Base-by-base conservation (phyloP, 306 rosid species). In the Quercus glauca region DNA sequence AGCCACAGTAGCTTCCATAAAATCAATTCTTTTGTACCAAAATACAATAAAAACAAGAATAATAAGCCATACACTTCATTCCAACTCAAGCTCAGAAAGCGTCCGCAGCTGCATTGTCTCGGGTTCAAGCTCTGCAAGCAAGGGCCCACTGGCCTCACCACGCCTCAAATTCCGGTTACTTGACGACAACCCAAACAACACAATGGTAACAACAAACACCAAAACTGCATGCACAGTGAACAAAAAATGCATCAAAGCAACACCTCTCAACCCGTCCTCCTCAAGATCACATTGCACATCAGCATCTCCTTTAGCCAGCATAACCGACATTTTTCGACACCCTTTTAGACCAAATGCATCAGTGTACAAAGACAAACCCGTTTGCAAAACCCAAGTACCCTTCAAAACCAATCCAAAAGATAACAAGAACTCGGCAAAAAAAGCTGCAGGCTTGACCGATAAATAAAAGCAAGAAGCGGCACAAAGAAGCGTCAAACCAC, bases 331-430 rank as follows among this genome's bases (percentile, higher is more conserved):
- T 81, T 83, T 85, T 63, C 63, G 61, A 85, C 98, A 94, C 75
- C 97, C 99, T 78, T 90, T 87, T 59, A 92, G 45, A 6, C 84
- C 89, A 86, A 91, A 92, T 19, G 77, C 79, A 85, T 94, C 91
- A 19, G 97, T 89, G 35, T 90, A 91, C 83, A 94, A 64, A 28
- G 91, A 91, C 78, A 92, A 75, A 28, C 97, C 97, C 26, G 77
- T 73, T 76, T 94, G 99, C 77, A 94, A 58, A 67, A 94, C 41
- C 99, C 99, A 94, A 13, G 93, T 90, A 0, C 90, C 99, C 86
- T 94, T 94, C 12, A 94, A 90, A 65, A 89, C 82, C 88, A 94
- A 57, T 2, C 91, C 97, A 10, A 80, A 86, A 11, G 89, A 92
- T 55, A 94, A 86, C 29, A 91, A 69, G 74, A 91, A 92, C 61